Evolutionary conservation across 208 protist species (phyloP), one percentile per base, ranked within the genome.

Genomic region (Trypanosoma scelopori): DNA sequence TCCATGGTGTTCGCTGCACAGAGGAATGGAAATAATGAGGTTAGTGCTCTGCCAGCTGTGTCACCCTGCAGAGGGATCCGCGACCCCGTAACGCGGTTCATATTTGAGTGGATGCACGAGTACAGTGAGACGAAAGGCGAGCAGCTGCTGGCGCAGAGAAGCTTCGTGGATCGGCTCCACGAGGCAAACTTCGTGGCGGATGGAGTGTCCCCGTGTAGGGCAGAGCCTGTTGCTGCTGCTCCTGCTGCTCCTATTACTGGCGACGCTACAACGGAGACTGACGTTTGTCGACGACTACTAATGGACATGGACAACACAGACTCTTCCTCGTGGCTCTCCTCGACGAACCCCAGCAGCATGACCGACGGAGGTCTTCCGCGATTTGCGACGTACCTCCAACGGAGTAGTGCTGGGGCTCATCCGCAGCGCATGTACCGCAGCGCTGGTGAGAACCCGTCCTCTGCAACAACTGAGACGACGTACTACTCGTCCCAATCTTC

Each of bases 81-180:
- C 11, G 87, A 93, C 63, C 77, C 84, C 1, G 78, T 90, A 35
- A 93, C 86, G 42, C 43, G 64, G 5, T 88, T 89, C 53, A 87
- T 93, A 13, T 76, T 93, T 51, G 82, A 93, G 60, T 91, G 84
- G 84, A 72, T 93, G 30, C 69, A 78, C 30, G 76, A 83, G 41
- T 89, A 81, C 53, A 64, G 75, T 27, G 65, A 74, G 16, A 48
- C 70, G 43, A 59, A 73, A 32, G 25, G 15, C 12, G 63, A 57
- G 12, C 18, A 42, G 16, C 20, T 15, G 16, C 20, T 15, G 41
- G 55, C 52, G 20, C 68, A 55, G 28, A 70, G 43, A 35, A 43
- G 49, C 0, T 68, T 63, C 51, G 28, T 46, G 15, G 55, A 69
- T 15, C 20, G 43, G 35, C 55, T 50, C 16, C 71, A 49, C 22